A percentile compares a stretch with the other conserved stretches of the same genome.
Conservation (phyloP, 345 rosid species). For the Eucalyptus tenuipes region DNA sequence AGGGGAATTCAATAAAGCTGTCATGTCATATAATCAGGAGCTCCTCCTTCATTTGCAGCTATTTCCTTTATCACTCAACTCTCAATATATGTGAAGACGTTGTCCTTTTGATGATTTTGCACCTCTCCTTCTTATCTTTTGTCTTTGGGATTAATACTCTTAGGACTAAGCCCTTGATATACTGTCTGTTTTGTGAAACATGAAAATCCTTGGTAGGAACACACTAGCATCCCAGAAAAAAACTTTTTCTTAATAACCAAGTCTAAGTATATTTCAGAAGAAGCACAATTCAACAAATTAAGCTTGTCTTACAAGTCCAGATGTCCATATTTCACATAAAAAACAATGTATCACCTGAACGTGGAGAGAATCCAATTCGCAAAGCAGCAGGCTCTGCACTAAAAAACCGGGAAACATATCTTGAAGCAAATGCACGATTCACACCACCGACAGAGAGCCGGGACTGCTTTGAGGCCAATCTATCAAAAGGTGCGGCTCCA, state of each 20-base stretch:
- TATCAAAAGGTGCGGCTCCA: slow-evolving; percentile 58
- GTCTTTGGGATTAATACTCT: background rate
- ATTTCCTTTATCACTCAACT: background rate
- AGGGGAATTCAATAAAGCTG: background rate
- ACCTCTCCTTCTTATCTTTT: background rate
- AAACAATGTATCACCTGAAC: slow-evolving; percentile 32
- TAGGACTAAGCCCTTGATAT: background rate
- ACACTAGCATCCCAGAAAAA: background rate
- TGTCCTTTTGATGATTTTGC: background rate
- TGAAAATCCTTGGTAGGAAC: background rate
- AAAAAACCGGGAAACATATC: slow-evolving; percentile 74
- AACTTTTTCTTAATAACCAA: background rate
- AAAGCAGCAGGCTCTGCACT: slow-evolving; percentile 59
- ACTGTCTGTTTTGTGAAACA: background rate
- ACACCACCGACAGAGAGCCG: slow-evolving; percentile 52
- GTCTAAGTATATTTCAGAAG: background rate
- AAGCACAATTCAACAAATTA: background rate
- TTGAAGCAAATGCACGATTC: slow-evolving; percentile 77
- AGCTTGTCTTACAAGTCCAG: background rate
- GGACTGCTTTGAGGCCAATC: slow-evolving; percentile 62
- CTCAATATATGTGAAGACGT: background rate
- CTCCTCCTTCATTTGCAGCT: background rate
- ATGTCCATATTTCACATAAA: background rate
- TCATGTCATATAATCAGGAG: background rate
- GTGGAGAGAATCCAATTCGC: slow-evolving; percentile 40